A percentile compares a stretch with the other conserved stretches of the same genome.
phyloP scores from a whole-genome alignment of 345 rosid species.

The Triadica sebifera region DNA sequence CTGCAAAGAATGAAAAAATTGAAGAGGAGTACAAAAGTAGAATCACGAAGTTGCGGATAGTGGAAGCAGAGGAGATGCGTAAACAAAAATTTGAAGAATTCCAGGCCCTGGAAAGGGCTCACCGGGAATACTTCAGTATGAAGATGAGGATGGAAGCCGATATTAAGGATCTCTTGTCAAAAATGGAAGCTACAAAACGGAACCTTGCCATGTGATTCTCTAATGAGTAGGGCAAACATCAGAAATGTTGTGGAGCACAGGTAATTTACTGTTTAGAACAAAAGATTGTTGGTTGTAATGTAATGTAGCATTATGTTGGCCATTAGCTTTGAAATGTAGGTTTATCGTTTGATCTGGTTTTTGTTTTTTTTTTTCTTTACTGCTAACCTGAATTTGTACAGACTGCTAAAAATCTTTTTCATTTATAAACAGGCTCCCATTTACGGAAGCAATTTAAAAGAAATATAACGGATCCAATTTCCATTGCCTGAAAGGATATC shows the following conservation, averaged over 20 bases:
- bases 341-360: slow-evolving; percentile 15
- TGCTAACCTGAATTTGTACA: slow-evolving; percentile 42
- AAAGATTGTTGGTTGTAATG: slow-evolving; percentile 8
- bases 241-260: slow-evolving; percentile 8
- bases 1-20: slow-evolving; percentile 67
- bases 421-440: no score
- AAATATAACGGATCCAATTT: no score
- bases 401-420: not conserved
- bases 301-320: slow-evolving; percentile 15
- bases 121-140: slow-evolving; percentile 67
- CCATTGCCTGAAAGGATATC: no score
- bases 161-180: slow-evolving; percentile 69
- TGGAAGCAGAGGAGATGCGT: slow-evolving; percentile 61
- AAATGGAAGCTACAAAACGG: slow-evolving; percentile 82
- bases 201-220: slow-evolving; percentile 52
- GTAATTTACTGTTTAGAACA: slow-evolving; percentile 11
- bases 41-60: slow-evolving; percentile 56
- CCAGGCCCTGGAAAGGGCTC: slow-evolving; percentile 71
- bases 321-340: slow-evolving; percentile 16
- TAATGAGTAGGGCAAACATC: not conserved
- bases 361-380: not conserved
- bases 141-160: slow-evolving; percentile 92
- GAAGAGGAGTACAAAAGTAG: slow-evolving; percentile 67
- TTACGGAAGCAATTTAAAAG: no score
- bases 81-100: slow-evolving; percentile 67